Conservation (phyloP, 225 moss, liverwort and hornwort genomes). For the Neckera pumila region DNA sequence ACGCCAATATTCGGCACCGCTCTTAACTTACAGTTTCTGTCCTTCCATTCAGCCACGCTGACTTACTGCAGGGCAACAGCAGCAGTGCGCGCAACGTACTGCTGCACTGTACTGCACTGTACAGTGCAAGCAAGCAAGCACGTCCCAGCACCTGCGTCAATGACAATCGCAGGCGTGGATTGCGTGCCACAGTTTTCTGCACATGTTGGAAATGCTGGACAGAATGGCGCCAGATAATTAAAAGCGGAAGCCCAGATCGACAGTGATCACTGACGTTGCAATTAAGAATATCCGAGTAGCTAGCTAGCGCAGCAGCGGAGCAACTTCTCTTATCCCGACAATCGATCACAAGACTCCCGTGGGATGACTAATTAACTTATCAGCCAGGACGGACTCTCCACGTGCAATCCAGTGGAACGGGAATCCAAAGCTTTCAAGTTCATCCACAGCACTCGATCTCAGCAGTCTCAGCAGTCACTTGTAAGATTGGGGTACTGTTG, state of each 20-base stretch:
- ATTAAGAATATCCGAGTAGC: not conserved
- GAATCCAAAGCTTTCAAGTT: not conserved
- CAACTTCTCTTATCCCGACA: not conserved
- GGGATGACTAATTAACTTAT: not conserved
- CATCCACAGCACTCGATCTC: not conserved
- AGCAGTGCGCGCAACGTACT: not conserved
- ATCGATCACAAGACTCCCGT: not conserved
- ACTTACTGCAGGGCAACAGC: not conserved
- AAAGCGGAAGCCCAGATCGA: not conserved
- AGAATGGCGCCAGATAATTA: not conserved
- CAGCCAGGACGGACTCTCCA: not conserved
- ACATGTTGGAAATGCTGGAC: not conserved
- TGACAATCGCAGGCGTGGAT: not conserved
- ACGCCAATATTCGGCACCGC: no score
- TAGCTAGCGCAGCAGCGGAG: not conserved
- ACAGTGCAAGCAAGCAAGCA: not conserved
- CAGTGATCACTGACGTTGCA: not conserved
- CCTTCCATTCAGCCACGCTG: not conserved
- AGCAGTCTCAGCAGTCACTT: not conserved
- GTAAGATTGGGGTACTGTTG: not conserved
- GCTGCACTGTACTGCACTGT: not conserved
- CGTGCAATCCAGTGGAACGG: not conserved
- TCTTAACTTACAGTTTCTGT: not conserved
- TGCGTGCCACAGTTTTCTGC: not conserved
- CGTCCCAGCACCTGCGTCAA: no score